Percentiles rank a stretch among this genome's conserved stretches.
phyloP scores from a whole-genome alignment of 768 basidiomycete genomes.

The Tylopilus balloui region DNA sequence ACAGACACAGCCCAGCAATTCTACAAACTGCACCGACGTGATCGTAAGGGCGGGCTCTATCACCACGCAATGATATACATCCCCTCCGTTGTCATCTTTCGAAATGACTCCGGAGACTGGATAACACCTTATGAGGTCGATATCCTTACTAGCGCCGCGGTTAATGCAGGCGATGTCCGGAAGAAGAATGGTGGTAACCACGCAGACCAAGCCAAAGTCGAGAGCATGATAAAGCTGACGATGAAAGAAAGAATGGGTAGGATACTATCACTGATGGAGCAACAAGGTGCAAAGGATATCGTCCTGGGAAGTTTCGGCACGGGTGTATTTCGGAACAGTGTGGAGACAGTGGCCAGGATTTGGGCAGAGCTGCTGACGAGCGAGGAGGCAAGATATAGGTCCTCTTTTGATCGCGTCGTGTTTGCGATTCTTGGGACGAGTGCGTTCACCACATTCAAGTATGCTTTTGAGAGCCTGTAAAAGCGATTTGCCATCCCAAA shows the following conservation, averaged over 20 bases:
- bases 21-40: constrained; percentile 54
- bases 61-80: constrained; percentile 79
- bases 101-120: constrained; percentile 58
- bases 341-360: constrained; percentile 51
- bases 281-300: constrained; percentile 51
- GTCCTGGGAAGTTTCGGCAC: constrained; percentile 77
- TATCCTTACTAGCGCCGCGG: constrained; percentile 68
- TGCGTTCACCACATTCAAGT: constrained; percentile 43
- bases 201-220: constrained; percentile 18
- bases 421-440: constrained; percentile 60
- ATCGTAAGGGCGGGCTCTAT: constrained; percentile 54
- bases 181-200: constrained; percentile 17
- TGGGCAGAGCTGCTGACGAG: constrained; percentile 59
- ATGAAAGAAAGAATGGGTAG: constrained; percentile 75
- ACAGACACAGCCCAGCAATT: constrained; percentile 53
- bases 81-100: constrained; percentile 56
- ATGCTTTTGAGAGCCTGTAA: constrained; percentile 26
- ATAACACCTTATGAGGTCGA: constrained; percentile 55
- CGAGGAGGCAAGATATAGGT: constrained; percentile 48
- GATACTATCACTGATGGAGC: constrained; percentile 61
- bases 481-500: too few species aligned
- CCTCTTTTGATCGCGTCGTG: constrained; percentile 56
- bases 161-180: constrained; percentile 58
- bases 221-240: constrained; percentile 40
- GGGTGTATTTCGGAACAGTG: constrained; percentile 68